These are phyloP conservation scores for Trichoderma hamatum DNA, from an alignment of 2,329 filamentous ascomycete species.

Conservation along the genomic window DNA sequence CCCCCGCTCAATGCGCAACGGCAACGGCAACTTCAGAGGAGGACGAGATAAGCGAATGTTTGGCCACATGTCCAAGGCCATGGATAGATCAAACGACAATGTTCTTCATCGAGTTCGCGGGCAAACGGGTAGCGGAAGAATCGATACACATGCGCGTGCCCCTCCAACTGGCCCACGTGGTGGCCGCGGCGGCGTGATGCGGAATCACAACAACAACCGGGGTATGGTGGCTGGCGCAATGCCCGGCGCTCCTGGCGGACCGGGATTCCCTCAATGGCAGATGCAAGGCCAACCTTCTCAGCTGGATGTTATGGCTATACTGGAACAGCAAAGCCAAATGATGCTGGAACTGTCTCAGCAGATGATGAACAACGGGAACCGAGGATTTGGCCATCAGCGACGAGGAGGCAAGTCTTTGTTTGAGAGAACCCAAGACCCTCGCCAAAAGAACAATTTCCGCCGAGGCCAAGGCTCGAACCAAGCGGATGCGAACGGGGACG, in stretches of 20 bases:
- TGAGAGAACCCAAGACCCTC: slow-evolving; percentile 67
- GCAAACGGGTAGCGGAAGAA: slow-evolving; percentile 72
- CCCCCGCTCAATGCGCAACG: slow-evolving; percentile 90
- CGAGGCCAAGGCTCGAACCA: slow-evolving; percentile 43
- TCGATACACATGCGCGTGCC: slow-evolving; percentile 75
- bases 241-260: slow-evolving; percentile 16
- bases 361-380: slow-evolving; percentile 57
- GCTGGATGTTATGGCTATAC: slow-evolving; percentile 69
- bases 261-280: slow-evolving; percentile 29
- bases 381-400: slow-evolving; percentile 44
- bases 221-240: slow-evolving; percentile 30
- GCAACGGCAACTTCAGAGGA: slow-evolving; percentile 58
- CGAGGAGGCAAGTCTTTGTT: slow-evolving; percentile 67
- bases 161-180: slow-evolving; percentile 72
- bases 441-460: slow-evolving; percentile 53
- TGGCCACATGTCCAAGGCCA: slow-evolving; percentile 78
- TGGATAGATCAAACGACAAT: slow-evolving; percentile 77
- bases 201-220: slow-evolving; percentile 53
- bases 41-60: slow-evolving; percentile 80
- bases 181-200: slow-evolving; percentile 53
- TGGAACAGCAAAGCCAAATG: slow-evolving; percentile 86
- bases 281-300: slow-evolving; percentile 54
- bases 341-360: slow-evolving; percentile 75
- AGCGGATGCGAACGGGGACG: slow-evolving; percentile 42
- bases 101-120: slow-evolving; percentile 79